Base-by-base conservation (phyloP, 148 eudicot genomes). In the Drosera capensis region DNA sequence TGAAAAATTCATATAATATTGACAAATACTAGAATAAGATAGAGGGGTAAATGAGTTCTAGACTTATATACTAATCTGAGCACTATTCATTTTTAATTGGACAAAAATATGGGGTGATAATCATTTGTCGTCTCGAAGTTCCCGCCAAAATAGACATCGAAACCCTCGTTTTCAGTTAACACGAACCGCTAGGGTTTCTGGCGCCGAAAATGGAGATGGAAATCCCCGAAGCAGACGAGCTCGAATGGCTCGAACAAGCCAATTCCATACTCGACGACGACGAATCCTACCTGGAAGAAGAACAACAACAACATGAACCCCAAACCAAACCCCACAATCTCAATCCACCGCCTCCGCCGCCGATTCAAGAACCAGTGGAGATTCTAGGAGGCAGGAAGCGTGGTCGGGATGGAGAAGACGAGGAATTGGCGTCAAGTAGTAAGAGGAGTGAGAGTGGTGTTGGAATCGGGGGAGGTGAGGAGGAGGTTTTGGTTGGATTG, bases 231-330 rank as follows among this genome's bases (percentile, higher is more conserved):
- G 24, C 72, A 1, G 92, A 80, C 14, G 96, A 87, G 78, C 92
- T 88, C 40, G 65, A 79, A 46, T 88, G 82, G 94, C 78, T 88
- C 18, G 96, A 87, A n/a, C n/a, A n/a, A 70, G 64, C 88, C 47
- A 71, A 77, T 60, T 56, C 79, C 9, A 43, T 73, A 35, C 45
- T 55, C 41, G 58, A 65, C 52, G 68, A 77, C 6, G 59, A 78
- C 3, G 62, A 61, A 19, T 59, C 44, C 19, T 74, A 68, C 24
- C 45, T 14, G 35, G 58, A 18, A 5, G 50, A 53, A 25, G 51
- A 21, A 1, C 19, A 62, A 23, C 49, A 49, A 7, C 46, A 49
- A 14, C 54, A 25, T 40, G 26, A 90, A 5, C 23, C 57, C 51
- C 60, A 68, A 62, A 62, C 73, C 29, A 16, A 34, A n/a, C 28